Conservation (phyloP, 2,329 filamentous ascomycete species). For the Stagonosporopsis vannaccii region DNA sequence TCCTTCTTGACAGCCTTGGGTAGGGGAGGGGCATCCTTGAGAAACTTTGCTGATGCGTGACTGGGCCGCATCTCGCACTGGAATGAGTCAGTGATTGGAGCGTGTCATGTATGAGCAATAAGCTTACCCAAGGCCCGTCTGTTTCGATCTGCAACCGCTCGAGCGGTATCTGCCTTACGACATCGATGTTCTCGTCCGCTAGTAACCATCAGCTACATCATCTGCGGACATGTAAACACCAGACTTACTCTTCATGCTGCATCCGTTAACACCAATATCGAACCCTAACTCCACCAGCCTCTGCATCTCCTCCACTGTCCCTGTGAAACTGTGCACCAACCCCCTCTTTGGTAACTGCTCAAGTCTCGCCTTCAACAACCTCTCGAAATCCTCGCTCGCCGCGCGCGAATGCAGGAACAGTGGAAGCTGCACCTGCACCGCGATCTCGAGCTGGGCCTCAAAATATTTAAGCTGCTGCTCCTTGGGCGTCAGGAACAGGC, state of each 20-base stretch:
- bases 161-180: constrained; percentile 80
- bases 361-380: constrained; percentile 69
- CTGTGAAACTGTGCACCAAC: constrained; percentile 95
- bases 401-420: constrained; percentile 93
- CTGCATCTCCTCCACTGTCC: constrained; percentile 83
- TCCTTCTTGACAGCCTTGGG: constrained; percentile 95
- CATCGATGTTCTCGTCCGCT: constrained; percentile 75
- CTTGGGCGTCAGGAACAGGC: constrained; percentile 80
- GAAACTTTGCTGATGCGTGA: constrained; percentile 81
- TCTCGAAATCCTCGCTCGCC: constrained; percentile 68
- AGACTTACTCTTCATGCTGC: constrained; percentile 79
- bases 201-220: constrained; percentile 1
- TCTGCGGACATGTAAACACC: background rate
- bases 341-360: constrained; percentile 75
- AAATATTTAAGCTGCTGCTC: constrained; percentile 86
- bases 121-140: constrained; percentile 82
- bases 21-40: constrained; percentile 72
- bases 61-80: constrained; percentile 89
- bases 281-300: constrained; percentile 81
- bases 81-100: background rate
- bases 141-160: constrained; percentile 92
- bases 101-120: too few relatives aligned
- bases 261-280: constrained; percentile 95
- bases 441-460: constrained; percentile 79
- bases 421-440: constrained; percentile 77